Evolutionary conservation across 2,329 filamentous ascomycete species (phyloP).

Genomic region (Ophiocordyceps polyrhachis-furcata): DNA sequence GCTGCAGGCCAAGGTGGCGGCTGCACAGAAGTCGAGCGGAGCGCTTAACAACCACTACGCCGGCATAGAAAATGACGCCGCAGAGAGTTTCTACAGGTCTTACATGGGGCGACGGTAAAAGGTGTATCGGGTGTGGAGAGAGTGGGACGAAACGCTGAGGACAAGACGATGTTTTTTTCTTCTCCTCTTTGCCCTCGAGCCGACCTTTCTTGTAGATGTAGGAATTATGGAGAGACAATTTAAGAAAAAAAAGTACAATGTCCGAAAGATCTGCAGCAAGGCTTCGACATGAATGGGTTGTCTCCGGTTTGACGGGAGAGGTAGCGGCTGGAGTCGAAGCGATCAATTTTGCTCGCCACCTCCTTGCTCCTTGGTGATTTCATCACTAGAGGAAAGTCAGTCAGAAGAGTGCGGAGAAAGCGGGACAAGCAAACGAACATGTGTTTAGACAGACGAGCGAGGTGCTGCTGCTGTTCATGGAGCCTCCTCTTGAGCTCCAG

Average conservation of each 20-base stretch:
- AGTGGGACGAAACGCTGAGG: not conserved
- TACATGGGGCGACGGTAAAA: constrained; percentile 56
- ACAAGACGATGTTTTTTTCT: not conserved
- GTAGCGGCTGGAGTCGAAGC: not conserved
- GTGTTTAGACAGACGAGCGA: constrained; percentile 70
- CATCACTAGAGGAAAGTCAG: constrained; percentile 35
- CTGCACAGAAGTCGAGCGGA: constrained; percentile 63
- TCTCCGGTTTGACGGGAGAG: not conserved
- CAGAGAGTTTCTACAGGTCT: constrained; percentile 80
- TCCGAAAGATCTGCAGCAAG: not conserved
- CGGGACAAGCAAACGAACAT: constrained; percentile 40
- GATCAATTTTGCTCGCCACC: constrained; percentile 47
- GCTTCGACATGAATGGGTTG: not conserved
- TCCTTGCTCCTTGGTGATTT: constrained; percentile 54
- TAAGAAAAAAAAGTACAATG: not conserved
- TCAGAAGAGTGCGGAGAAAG: not conserved
- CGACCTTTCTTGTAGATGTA: not conserved
- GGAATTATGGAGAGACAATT: not conserved
- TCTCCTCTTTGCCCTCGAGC: not conserved
- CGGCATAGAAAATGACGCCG: constrained; percentile 47
- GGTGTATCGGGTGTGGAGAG: not conserved
- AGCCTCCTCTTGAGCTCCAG: constrained; percentile 55
- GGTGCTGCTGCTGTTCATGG: constrained; percentile 59
- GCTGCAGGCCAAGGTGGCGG: constrained; percentile 63
- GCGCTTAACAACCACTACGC: constrained; percentile 37